Evolutionary conservation across 2,329 filamentous ascomycete species (phyloP).

Genomic region (Biscogniauxia sp.): DNA sequence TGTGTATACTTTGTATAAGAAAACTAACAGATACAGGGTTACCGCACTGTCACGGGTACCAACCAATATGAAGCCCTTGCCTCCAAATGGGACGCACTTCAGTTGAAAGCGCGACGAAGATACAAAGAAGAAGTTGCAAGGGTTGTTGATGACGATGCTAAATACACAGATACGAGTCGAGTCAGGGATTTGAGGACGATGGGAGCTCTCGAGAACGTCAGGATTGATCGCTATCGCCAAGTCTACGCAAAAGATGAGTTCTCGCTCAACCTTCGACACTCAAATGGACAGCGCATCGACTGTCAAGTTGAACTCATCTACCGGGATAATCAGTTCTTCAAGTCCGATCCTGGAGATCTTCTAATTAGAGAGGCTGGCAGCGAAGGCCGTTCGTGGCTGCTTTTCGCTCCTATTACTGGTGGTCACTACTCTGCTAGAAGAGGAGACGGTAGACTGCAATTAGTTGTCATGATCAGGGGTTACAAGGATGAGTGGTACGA

Average conservation of each 20-base stretch:
- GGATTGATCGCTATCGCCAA: constrained; percentile 73
- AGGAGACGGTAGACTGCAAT: constrained; percentile 66
- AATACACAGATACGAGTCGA: constrained; percentile 75
- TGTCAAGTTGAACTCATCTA: constrained; percentile 86
- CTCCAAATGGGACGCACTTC: constrained; percentile 66
- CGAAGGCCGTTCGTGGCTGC: constrained; percentile 70
- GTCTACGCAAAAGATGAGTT: constrained; percentile 91
- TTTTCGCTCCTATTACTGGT: constrained; percentile 84
- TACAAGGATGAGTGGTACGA: constrained; percentile 77
- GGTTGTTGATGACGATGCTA: constrained; percentile 82
- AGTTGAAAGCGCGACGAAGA: constrained; percentile 72
- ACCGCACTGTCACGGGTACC: constrained; percentile 52
- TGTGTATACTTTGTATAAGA: constrained; percentile 1
- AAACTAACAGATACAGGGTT: constrained; percentile 49
- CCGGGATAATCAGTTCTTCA: constrained; percentile 71
- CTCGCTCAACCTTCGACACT: constrained; percentile 79
- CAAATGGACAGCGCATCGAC: constrained; percentile 83
- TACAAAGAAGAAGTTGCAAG: constrained; percentile 71
- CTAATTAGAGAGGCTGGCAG: constrained; percentile 87
- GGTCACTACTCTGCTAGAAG: constrained; percentile 74
- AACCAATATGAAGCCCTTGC: constrained; percentile 57
- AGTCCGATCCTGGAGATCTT: constrained; percentile 73
- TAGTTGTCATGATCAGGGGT: constrained; percentile 86
- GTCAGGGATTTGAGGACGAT: constrained; percentile 78
- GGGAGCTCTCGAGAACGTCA: constrained; percentile 65